Evolutionary conservation across 305 asterid genomes (phyloP), one percentile per base, ranked within the genome.

Genomic region (Stenogyne calaminthoides): DNA sequence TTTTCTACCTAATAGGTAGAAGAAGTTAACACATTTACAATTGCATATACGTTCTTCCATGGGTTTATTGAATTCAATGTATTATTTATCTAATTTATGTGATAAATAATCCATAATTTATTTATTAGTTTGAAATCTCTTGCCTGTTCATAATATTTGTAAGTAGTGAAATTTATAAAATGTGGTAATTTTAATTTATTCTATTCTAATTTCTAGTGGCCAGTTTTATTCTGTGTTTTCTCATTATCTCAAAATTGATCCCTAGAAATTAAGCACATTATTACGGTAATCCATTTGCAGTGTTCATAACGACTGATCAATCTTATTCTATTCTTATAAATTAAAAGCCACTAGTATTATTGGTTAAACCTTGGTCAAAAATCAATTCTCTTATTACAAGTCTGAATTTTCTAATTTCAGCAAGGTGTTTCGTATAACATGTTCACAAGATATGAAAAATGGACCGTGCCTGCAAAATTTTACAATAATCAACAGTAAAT

Each of bases 11-110:
- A 39, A 71, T 40, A 42, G 63, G 78, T 65, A 15, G 9, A 9
- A 66, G 73, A 19, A 49, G 29, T 25, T 25, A 14, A 59, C 7
- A 57, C 67, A 64, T 37, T 25, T 49, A 57, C 67, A 64, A 25
- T 25, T 49, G 18, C 69, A 57, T 52, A 49, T 40, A 16, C 32
- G 3, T 15, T 15, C 7, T 15, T 32, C 14, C 51, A 40, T 49
- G 67, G 70, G 62, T 49, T 67, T 71, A 49, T 60, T 19, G 39
- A 61, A 72, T 39, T 19, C 9, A 51, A 46, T 14, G 47, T 10
- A 59, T n/a, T 77, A 51, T 72, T 60, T 52, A 66, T 59, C 56
- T 8, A 47, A 12, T 27, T 37, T 57, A 59, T 42, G 9, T 46
- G 19, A 63, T 18, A 42, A 52, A 52, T 19, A n/a, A 64, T 19